Base-by-base conservation (phyloP, 2,329 filamentous ascomycete species). In the Aspergillus unguis region DNA sequence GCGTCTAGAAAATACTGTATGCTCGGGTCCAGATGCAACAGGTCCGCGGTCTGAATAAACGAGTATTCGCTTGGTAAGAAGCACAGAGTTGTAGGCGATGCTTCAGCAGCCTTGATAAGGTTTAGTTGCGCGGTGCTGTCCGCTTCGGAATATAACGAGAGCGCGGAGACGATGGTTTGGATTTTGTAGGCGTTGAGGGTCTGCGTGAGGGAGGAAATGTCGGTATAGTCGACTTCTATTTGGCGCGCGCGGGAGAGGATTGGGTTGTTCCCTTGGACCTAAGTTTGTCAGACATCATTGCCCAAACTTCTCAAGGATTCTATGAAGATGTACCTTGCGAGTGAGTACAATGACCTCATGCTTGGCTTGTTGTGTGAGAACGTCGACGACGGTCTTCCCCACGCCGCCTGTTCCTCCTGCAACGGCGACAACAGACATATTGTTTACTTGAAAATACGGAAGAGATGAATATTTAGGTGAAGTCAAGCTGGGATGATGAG, bases 401-500 rank as follows among this genome's bases (percentile, higher is more conserved):
- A 80, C 63, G n/a, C 65, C 66, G 26, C 77, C 76, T 1, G 72
- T 74, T 10, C 77, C 77, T 44, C 77, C 77, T 4, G 75, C 74
- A 11, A 80, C 70, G 45, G 75, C 77, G 36, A 80, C 65, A 23
- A 71, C 62, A 10, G 66, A 59, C 75, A 76, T 77, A 3, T 31
- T 54, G 31, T 11, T 44, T 26, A 33, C 32, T 33, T 8, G 4
- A 33, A 8, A 6, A 33, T 8, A 3, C 11, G 32, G 17, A 17
- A 17, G 17, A 17, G 17, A 17, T 17, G 17, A 17, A 17, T 17
- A 17, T 17, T 17, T 17, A 17, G 17, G 17, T 17, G 17, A 17
- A 17, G 17, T 17, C 17, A 17, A 17, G 17, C 17, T 17, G 17
- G 17, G 17, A 17, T 17, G 1, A 17, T 17, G 17, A 17, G 17